phyloP scores from a whole-genome alignment of 1,284 basidiomycete genomes.

The Ceratobasidium sp. region DNA sequence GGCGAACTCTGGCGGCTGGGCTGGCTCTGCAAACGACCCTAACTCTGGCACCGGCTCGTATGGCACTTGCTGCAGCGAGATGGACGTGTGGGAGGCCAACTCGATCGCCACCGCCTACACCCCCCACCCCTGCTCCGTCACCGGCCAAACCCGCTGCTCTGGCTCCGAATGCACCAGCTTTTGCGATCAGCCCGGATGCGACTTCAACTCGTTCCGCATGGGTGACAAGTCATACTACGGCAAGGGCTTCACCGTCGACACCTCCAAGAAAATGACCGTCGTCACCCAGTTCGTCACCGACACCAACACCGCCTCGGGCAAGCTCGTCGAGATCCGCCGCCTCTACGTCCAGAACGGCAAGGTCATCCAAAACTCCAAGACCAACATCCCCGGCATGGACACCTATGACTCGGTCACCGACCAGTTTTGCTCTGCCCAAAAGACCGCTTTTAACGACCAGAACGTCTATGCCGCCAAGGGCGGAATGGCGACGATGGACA shows the following conservation, averaged over 20 bases:
- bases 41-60: slow-evolving; percentile 47
- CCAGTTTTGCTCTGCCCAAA: slow-evolving; percentile 58
- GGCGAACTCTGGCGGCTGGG: slow-evolving; percentile 44
- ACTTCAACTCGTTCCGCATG: no score
- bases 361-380: slow-evolving; percentile 62
- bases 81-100: slow-evolving; percentile 57
- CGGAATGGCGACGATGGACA: slow-evolving; percentile 61
- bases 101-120: slow-evolving; percentile 61
- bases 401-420: slow-evolving; percentile 55
- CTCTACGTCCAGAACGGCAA: no score
- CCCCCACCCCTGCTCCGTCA: slow-evolving; percentile 51
- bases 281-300: slow-evolving; percentile 67
- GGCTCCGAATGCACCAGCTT: slow-evolving; percentile 50
- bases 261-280: slow-evolving; percentile 62
- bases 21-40: slow-evolving; percentile 8
- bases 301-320: slow-evolving; percentile 60
- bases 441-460: slow-evolving; percentile 59
- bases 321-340: slow-evolving; percentile 63
- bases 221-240: slow-evolving; percentile 63
- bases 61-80: slow-evolving; percentile 47
- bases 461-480: slow-evolving; percentile 62
- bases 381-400: slow-evolving; percentile 47
- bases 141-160: slow-evolving; percentile 44
- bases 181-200: slow-evolving; percentile 62
- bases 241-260: slow-evolving; percentile 61